Percentiles rank a stretch among this genome's conserved stretches.
phyloP scores from a whole-genome alignment of 2,329 filamentous ascomycete species.

The Pseudopyrenochaeta lycopersici region DNA sequence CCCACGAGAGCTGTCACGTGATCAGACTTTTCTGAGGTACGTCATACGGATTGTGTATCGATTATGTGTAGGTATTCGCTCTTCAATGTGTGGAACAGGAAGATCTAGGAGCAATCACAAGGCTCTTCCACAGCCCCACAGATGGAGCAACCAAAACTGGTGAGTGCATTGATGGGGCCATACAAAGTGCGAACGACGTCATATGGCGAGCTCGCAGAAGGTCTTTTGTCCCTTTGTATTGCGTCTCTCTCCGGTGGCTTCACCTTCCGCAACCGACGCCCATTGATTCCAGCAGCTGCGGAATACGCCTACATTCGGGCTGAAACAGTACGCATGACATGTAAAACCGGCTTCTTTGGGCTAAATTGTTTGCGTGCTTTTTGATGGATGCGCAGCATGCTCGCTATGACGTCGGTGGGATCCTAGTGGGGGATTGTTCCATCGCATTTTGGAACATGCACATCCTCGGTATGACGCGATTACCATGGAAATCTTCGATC shows the following conservation, averaged over 20 bases:
- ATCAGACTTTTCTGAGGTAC: too few relatives aligned
- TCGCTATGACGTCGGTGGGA: background rate
- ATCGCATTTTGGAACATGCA: background rate
- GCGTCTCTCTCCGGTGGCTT: background rate
- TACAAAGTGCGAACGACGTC: too few relatives aligned
- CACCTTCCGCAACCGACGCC: slow-evolving; percentile 5
- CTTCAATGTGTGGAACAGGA: too few relatives aligned
- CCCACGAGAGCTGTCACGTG: too few relatives aligned
- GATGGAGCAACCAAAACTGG: too few relatives aligned
- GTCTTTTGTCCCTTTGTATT: background rate
- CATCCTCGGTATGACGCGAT: slow-evolving; percentile 12
- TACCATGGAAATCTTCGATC: slow-evolving; percentile 22
- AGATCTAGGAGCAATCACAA: too few relatives aligned
- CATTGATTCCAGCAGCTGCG: slow-evolving; percentile 3
- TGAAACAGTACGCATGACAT: slow-evolving; percentile 15
- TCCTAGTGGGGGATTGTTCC: too few relatives aligned
- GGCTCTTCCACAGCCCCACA: too few relatives aligned
- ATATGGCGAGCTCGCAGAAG: too few relatives aligned
- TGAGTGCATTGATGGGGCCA: too few relatives aligned
- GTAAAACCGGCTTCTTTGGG: slow-evolving; percentile 8
- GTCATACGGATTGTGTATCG: too few relatives aligned
- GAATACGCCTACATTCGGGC: slow-evolving; percentile 5
- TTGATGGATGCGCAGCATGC: background rate
- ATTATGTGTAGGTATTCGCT: too few relatives aligned
- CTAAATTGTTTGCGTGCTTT: slow-evolving; percentile 1